Evolutionary conservation across 2,329 filamentous ascomycete genomes (phyloP).

Genomic region (Talaromyces sp.): DNA sequence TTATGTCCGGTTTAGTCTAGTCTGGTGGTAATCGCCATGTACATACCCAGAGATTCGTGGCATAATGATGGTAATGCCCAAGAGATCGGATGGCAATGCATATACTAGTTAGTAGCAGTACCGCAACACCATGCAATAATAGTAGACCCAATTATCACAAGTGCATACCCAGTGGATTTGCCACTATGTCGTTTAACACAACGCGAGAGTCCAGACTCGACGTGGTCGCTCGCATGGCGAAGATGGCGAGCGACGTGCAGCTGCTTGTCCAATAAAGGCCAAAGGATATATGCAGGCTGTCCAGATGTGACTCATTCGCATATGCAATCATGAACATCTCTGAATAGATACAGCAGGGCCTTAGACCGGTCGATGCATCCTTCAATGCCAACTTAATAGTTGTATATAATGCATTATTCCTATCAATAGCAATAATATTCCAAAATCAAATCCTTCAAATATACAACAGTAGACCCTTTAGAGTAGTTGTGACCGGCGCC

Average conservation of each 20-base stretch:
- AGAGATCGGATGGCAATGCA: not conserved
- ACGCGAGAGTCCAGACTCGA: too few species aligned
- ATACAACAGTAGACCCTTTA: not conserved
- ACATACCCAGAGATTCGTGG: slow-evolving; percentile 9
- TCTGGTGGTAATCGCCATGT: slow-evolving; percentile 4
- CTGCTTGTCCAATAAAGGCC: not conserved
- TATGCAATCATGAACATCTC: too few species aligned
- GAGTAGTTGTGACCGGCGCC: too few species aligned
- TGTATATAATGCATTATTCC: too few species aligned
- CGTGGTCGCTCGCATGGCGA: not conserved
- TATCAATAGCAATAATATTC: not conserved
- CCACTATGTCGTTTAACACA: too few species aligned
- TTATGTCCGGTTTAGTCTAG: not conserved
- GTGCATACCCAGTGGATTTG: too few species aligned
- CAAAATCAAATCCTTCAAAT: too few species aligned
- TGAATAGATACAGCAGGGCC: too few species aligned
- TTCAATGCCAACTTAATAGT: too few species aligned
- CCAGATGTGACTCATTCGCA: too few species aligned
- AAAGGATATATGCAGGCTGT: too few species aligned
- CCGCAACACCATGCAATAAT: not conserved
- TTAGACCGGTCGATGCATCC: too few species aligned
- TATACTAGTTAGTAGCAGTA: not conserved
- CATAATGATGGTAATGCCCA: slow-evolving; percentile 13
- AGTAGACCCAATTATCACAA: not conserved
- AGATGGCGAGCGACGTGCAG: not conserved